These are phyloP conservation scores for Aspergillus transmontanensis DNA, from an alignment of 2,329 filamentous ascomycete genomes.

Conservation along the genomic window DNA sequence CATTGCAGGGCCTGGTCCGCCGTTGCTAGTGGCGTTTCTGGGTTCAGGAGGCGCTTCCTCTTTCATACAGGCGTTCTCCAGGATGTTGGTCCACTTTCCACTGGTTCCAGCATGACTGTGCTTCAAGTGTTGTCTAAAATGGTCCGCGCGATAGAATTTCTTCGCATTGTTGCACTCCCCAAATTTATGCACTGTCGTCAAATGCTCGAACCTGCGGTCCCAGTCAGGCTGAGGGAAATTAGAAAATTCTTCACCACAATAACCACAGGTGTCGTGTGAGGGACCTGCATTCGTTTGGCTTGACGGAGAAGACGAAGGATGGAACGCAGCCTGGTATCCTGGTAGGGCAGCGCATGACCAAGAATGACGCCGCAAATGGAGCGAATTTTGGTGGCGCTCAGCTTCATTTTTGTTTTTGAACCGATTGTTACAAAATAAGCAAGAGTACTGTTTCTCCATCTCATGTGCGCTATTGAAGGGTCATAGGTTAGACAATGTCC, in stretches of 20 bases:
- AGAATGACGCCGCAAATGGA: constrained; percentile 88
- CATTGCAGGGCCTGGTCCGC: constrained; percentile 10
- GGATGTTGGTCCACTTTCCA: constrained; percentile 98
- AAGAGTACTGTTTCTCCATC: constrained; percentile 95
- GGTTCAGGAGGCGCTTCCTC: constrained; percentile 62
- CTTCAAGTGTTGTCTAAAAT: constrained; percentile 97
- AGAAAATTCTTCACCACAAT: constrained; percentile 90
- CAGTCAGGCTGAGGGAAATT: constrained; percentile 77
- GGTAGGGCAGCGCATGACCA: constrained; percentile 92
- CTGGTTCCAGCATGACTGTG: constrained; percentile 95
- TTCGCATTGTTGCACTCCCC: constrained; percentile 97
- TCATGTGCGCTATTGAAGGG: constrained; percentile 69
- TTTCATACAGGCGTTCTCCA: constrained; percentile 96
- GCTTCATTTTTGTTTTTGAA: constrained; percentile 99
- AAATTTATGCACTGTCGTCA: constrained; percentile 93
- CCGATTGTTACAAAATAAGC: constrained; percentile 86
- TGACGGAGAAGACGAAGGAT: constrained; percentile 65
- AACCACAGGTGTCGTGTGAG: constrained; percentile 77
- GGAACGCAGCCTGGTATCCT: constrained; percentile 79
- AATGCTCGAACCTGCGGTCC: constrained; percentile 81
- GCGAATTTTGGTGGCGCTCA: constrained; percentile 91
- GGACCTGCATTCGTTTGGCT: constrained; percentile 39
- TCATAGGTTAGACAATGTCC: background rate
- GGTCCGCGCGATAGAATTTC: constrained; percentile 96
- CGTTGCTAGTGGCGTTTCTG: constrained; percentile 11